Conservation (phyloP, 768 basidiomycete genomes). For the Collybiopsis luxurians region DNA sequence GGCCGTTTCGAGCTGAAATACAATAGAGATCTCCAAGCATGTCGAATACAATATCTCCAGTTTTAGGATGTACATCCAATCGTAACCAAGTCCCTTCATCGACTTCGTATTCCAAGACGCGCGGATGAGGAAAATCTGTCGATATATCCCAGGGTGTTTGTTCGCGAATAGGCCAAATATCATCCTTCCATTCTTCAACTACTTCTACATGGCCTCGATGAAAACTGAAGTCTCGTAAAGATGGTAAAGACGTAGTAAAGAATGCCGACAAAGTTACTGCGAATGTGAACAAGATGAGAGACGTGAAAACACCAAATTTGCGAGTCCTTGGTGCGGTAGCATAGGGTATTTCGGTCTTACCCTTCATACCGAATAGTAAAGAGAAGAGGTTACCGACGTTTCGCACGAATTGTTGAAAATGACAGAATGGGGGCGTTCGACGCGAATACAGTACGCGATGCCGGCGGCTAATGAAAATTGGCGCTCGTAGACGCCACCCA, state of each 20-base stretch:
- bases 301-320: not conserved
- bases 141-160: slow-evolving; percentile 28
- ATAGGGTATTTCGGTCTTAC: not conserved
- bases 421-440: too few relatives aligned
- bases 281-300: not conserved
- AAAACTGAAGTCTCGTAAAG: not conserved
- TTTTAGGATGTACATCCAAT: slow-evolving; percentile 65
- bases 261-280: slow-evolving; percentile 1
- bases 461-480: too few relatives aligned
- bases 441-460: too few relatives aligned
- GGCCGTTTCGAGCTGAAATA: slow-evolving; percentile 42
- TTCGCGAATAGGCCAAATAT: slow-evolving; percentile 8
- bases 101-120: slow-evolving; percentile 63
- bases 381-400: too few relatives aligned
- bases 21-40: slow-evolving; percentile 77
- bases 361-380: not conserved
- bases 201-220: not conserved
- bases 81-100: slow-evolving; percentile 75
- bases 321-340: not conserved
- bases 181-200: slow-evolving; percentile 2
- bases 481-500: too few relatives aligned
- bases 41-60: slow-evolving; percentile 72
- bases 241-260: not conserved
- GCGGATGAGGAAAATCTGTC: slow-evolving; percentile 68
- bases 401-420: too few relatives aligned